Percentiles rank a stretch among this genome's conserved stretches.
Conservation (phyloP, 176 grass and related monocot species). For the Aegilops speltoides region DNA sequence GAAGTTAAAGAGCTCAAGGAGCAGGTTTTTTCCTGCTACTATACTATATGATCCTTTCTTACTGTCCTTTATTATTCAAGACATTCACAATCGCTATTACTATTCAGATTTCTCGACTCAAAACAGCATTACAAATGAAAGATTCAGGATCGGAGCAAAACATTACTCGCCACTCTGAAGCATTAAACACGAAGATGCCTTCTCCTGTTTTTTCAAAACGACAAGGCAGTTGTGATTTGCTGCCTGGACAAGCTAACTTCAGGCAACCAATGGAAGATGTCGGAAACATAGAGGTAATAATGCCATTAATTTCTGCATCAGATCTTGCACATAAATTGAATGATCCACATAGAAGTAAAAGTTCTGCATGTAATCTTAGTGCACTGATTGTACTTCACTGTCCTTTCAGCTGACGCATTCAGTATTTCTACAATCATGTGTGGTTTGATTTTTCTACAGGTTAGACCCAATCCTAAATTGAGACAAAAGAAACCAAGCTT, state of each 20-base stretch:
- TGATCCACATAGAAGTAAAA: conserved; percentile 1
- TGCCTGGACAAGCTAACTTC: conserved; percentile 62
- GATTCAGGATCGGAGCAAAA: conserved; percentile 64
- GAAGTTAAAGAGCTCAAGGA: conserved; percentile 91
- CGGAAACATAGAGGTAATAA: conserved; percentile 94
- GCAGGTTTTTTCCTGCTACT: conserved; percentile 59
- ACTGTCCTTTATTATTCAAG: conserved; percentile 24
- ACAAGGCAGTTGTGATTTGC: conserved; percentile 58
- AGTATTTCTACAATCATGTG: background rate
- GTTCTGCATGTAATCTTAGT: background rate
- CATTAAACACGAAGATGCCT: conserved; percentile 51
- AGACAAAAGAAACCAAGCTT: conserved; percentile 95
- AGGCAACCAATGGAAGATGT: conserved; percentile 96
- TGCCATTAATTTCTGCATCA: background rate
- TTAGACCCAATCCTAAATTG: conserved; percentile 48
- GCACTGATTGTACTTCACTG: background rate
- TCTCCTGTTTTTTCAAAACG: conserved; percentile 55
- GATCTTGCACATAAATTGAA: conserved; percentile 11
- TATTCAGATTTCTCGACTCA: conserved; percentile 72
- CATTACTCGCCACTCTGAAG: conserved; percentile 44
- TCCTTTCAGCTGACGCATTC: conserved; percentile 21
- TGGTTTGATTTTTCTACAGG: conserved; percentile 43
- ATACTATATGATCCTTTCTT: conserved; percentile 27
- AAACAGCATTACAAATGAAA: conserved; percentile 80
- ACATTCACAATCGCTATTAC: conserved; percentile 25